A percentile compares a stretch with the other conserved stretches of the same genome.
Evolutionary conservation across 2,329 filamentous ascomycete species (phyloP).

Genomic region (Venturia pyrina): DNA sequence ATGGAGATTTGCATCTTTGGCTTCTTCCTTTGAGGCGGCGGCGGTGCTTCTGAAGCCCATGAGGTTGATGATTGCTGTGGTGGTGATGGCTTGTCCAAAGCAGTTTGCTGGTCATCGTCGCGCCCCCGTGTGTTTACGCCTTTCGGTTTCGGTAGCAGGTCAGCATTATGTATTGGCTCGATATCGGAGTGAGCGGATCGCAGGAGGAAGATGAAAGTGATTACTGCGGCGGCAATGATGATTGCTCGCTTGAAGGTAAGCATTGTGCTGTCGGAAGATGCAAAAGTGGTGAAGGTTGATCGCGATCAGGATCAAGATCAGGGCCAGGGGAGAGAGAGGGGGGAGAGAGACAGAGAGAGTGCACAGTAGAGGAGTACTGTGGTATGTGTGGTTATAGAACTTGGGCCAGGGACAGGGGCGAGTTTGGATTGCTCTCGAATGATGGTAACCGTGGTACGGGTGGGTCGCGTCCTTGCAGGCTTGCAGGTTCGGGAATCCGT

Average conservation of each 20-base stretch:
- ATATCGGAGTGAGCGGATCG: slow-evolving; percentile 44
- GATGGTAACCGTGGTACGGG: no score
- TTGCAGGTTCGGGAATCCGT: no score
- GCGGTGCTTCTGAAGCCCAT: slow-evolving; percentile 16
- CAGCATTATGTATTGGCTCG: slow-evolving; percentile 21
- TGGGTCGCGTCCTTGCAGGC: no score
- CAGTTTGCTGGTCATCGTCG: slow-evolving; percentile 17
- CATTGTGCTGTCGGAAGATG: slow-evolving; percentile 39
- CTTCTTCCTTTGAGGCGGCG: slow-evolving; percentile 27
- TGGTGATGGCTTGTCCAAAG: slow-evolving; percentile 16
- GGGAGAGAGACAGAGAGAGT: no score
- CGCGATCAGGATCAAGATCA: neutral
- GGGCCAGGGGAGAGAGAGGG: neutral
- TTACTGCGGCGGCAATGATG: slow-evolving; percentile 56
- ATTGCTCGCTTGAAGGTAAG: slow-evolving; percentile 69
- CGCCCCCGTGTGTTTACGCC: slow-evolving; percentile 19
- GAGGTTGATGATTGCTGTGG: slow-evolving; percentile 22
- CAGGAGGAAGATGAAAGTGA: slow-evolving; percentile 61
- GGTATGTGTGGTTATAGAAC: neutral
- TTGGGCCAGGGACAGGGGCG: no score
- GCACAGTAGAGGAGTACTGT: no score
- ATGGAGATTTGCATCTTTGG: slow-evolving; percentile 50
- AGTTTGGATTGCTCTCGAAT: no score
- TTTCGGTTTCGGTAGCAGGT: slow-evolving; percentile 20
- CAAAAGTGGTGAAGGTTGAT: neutral